Evolutionary conservation across 768 basidiomycete genomes (phyloP), one percentile per base, ranked within the genome.

Genomic region (Trametes villosa): DNA sequence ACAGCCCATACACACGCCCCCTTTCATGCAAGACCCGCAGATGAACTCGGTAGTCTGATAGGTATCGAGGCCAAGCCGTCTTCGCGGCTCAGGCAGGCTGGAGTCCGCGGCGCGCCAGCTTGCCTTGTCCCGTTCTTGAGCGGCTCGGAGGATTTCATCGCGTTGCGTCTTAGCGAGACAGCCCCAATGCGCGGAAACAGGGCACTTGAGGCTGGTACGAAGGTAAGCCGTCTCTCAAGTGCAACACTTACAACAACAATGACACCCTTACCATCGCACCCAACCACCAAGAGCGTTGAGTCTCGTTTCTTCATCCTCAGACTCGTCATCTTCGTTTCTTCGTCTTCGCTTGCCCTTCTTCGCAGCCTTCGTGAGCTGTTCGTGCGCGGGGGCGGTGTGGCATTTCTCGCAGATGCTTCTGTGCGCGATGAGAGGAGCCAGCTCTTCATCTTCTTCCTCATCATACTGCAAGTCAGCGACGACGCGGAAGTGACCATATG

Each of bases 1-100:
- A 72, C 92, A 94, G 18, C 81, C 81, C 81, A 93, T 87, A 71
- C 92, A 94, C n/a, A 84, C 72, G 15, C 89, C 89, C 9, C 89
- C 90, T 67, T 87, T 89, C 70, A 78, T 81, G 70, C 92, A 94
- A 9, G 83, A 73, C 34, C 86, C 83, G 68, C 92, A 94, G 29
- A 92, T 76, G 65, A 92, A 94, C 65, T 92, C 89, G 0, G 91
- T 92, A 9, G 82, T 89, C 72, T 91, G 80, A 59, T 83, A 68
- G 34, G 76, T 60, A 44, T 74, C 75, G 12, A 93, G 76, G 0
- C 72, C 77, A 15, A 70, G 66, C 31, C 84, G 81, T 70, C 83
- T 84, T 4, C 68, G 69, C 38, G 81, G 79, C 44, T 78, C 69
- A 12, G 56, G 60, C 6, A 24, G 50, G 30, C 53, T 55, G 27